These are phyloP conservation scores for Epichloe amarillans DNA, from an alignment of 2,329 filamentous ascomycete species.

Conservation along the genomic window DNA sequence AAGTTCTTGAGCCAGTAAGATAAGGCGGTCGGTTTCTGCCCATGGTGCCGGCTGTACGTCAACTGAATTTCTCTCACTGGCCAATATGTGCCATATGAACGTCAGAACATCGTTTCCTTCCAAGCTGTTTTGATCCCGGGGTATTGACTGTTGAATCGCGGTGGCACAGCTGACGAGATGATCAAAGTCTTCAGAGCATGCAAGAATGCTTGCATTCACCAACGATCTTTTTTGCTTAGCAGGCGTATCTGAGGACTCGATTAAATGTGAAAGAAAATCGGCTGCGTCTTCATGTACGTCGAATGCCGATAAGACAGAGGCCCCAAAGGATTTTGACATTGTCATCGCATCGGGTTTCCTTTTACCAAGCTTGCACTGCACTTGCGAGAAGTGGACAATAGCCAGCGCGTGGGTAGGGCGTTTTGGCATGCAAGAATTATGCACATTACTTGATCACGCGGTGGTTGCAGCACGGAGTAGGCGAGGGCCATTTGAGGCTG, in stretches of 20 bases:
- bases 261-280: conserved; percentile 19
- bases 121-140: conserved; percentile 9
- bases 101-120: conserved; percentile 21
- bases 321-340: conserved; percentile 1
- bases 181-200: conserved; percentile 21
- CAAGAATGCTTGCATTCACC: conserved; percentile 18
- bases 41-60: conserved; percentile 13
- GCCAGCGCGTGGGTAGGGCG: no score
- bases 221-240: conserved; percentile 15
- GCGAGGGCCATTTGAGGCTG: no score
- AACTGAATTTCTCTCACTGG: conserved; percentile 3
- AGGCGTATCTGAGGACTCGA: conserved; percentile 16
- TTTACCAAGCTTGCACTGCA: background rate
- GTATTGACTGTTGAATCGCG: conserved; percentile 12
- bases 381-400: no score
- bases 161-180: conserved; percentile 20
- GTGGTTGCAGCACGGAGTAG: no score
- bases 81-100: conserved; percentile 16
- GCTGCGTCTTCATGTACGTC: conserved; percentile 18
- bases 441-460: no score
- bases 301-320: conserved; percentile 14
- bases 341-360: background rate
- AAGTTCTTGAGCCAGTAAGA: conserved; percentile 17
- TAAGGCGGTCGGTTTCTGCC: conserved; percentile 23
- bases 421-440: no score